Evolutionary conservation across 768 basidiomycete species (phyloP), one percentile per base, ranked within the genome.

Genomic region (Phylloporus scabripes): DNA sequence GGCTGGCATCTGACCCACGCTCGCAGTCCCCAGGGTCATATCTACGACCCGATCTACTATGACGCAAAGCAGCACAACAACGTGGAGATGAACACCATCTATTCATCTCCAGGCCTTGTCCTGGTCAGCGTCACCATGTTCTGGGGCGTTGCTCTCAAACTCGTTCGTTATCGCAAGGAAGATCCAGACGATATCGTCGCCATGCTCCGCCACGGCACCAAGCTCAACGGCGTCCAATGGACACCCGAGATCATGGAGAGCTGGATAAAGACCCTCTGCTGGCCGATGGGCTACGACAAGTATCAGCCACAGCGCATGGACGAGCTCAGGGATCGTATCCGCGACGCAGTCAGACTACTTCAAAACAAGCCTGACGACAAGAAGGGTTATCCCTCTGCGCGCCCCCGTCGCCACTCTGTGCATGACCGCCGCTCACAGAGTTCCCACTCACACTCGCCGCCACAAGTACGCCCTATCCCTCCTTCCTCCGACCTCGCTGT

Each of bases 71-170:
- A 72, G 38, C 66, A 70, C 7, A 71, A 75, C 50, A 85, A 86
- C 60, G 50, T 78, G 17, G 60, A 63, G 6, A 64, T 73, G 50
- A 80, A 80, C 63, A 83, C 81, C 0, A 70, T 87, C n/a, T 88
- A 74, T 66, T 66, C 68, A 0, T 77, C 79, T 1, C 66, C 66
- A 0, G 83, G 85, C 36, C 73, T 88, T 42, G 62, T 60, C 0
- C 65, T 81, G 38, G 64, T 86, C 59, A 80, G 77, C 53, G 83
- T 87, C 3, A 78, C 82, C 23, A 85, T 84, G 51, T 78, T 79
- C 52, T 87, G 85, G 85, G 78, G 79, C 1, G 77, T 87, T 33
- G 81, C 84, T 3, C 76, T 87, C 57, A 87, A 87, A 60, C 72
- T 87, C n/a, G 82, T 83, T 18, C 74, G 85, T 4, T 87, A 83